Evolutionary conservation across 2,329 filamentous ascomycete species (phyloP).

Genomic region (Clonostachys chloroleuca): DNA sequence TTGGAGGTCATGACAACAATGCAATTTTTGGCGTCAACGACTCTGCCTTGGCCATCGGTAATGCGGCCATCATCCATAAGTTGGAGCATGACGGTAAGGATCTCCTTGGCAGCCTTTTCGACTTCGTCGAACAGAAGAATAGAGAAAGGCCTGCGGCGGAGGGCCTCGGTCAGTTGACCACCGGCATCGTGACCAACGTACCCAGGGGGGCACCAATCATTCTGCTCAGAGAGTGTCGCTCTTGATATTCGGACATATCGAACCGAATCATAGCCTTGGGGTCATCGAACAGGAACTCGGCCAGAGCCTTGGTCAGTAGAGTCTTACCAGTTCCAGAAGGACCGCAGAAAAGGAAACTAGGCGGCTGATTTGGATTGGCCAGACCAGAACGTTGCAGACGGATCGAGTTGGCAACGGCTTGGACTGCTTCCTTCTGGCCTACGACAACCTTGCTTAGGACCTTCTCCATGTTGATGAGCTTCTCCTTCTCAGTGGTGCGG

Average conservation of each 20-base stretch:
- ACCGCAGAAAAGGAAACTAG: slow-evolving; percentile 98
- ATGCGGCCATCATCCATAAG: slow-evolving; percentile 99
- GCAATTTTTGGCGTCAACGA: slow-evolving; percentile 95
- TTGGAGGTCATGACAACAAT: slow-evolving; percentile 99
- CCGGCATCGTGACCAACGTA: slow-evolving; percentile 97
- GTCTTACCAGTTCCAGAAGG: slow-evolving; percentile 98
- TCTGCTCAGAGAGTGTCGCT: slow-evolving; percentile 87
- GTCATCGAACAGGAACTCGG: slow-evolving; percentile 97
- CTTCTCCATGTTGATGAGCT: slow-evolving; percentile 95
- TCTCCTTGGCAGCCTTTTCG: slow-evolving; percentile 97
- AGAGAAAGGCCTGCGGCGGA: slow-evolving; percentile 93
- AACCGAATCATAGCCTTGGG: slow-evolving; percentile 97
- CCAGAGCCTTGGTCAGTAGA: slow-evolving; percentile 90
- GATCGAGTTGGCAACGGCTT: slow-evolving; percentile 92
- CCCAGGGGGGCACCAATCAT: slow-evolving; percentile 98
- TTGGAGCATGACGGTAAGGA: slow-evolving; percentile 94
- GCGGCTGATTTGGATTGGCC: slow-evolving; percentile 91
- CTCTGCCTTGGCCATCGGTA: slow-evolving; percentile 92
- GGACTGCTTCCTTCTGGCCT: slow-evolving; percentile 90
- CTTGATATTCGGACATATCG: slow-evolving; percentile 99
- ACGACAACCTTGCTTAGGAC: slow-evolving; percentile 80
- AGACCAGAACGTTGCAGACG: slow-evolving; percentile 92
- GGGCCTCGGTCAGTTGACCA: slow-evolving; percentile 90
- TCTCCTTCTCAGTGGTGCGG: slow-evolving; percentile 95
- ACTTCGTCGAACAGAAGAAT: slow-evolving; percentile 98